Evolutionary conservation across 2,329 filamentous ascomycete species (phyloP).

Genomic region (Apiospora rasikravindrae): DNA sequence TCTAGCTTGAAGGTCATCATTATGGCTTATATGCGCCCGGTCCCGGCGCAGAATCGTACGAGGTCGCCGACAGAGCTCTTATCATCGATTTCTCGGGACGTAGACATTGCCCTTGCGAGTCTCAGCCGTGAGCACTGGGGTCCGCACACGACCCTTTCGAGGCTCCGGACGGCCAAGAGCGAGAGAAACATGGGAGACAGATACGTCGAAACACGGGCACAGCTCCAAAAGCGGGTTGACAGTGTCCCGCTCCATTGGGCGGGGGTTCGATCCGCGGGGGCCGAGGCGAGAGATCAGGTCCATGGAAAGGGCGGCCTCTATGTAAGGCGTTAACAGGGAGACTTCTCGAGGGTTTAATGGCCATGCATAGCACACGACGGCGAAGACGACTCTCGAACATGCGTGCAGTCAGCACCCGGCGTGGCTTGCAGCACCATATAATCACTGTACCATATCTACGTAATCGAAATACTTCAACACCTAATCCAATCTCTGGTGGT

Average conservation of each 20-base stretch:
- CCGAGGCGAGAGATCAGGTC: slow-evolving; percentile 52
- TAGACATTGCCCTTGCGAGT: slow-evolving; percentile 50
- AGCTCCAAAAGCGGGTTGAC: slow-evolving; percentile 60
- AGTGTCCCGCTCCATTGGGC: slow-evolving; percentile 62
- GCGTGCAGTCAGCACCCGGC: neutral
- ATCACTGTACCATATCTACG: neutral
- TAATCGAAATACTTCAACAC: neutral
- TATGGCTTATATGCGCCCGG: slow-evolving; percentile 63
- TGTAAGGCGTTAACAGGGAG: slow-evolving; percentile 42
- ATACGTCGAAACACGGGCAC: slow-evolving; percentile 53
- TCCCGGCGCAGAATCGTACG: slow-evolving; percentile 28
- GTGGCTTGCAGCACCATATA: neutral
- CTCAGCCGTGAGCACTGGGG: slow-evolving; percentile 53
- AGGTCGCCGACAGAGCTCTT: slow-evolving; percentile 32
- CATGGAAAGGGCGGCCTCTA: slow-evolving; percentile 57
- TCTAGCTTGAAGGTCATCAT: slow-evolving; percentile 57
- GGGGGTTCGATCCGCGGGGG: slow-evolving; percentile 60
- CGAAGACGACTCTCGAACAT: neutral
- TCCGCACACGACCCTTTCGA: slow-evolving; percentile 44
- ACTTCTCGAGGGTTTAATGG: neutral
- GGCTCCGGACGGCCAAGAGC: slow-evolving; percentile 45
- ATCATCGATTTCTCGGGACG: slow-evolving; percentile 45
- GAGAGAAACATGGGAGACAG: slow-evolving; percentile 50
- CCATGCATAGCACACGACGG: neutral
- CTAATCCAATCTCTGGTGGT: neutral